Percentiles rank a stretch among this genome's conserved stretches.
These are phyloP conservation scores for Margaritispora aquatica DNA, from an alignment of 495 filamentous ascomycete species.

Conservation along the genomic window DNA sequence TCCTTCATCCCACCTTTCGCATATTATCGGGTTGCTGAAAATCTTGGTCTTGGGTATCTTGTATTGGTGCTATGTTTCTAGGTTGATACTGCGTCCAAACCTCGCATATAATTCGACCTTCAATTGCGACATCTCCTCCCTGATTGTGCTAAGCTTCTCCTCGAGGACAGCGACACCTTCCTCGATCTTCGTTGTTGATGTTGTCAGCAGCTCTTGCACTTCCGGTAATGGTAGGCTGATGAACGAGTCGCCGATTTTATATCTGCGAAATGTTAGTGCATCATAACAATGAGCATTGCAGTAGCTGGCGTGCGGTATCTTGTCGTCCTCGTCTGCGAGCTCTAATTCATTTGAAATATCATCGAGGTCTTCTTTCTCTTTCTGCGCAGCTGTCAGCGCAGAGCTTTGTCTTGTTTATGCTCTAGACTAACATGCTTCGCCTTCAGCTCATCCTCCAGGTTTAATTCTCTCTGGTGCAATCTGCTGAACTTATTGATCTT, in stretches of 20 bases:
- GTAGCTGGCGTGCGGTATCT: conserved; percentile 65
- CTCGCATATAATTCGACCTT: conserved; percentile 91
- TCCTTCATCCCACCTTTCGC: background rate
- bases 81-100: conserved; percentile 91
- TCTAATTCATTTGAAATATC: conserved; percentile 88
- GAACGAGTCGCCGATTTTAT: conserved; percentile 96
- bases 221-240: conserved; percentile 76
- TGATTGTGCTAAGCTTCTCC: conserved; percentile 61
- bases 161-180: conserved; percentile 69
- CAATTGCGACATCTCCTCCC: conserved; percentile 80
- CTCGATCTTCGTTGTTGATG: conserved; percentile 65
- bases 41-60: conserved; percentile 21
- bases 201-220: conserved; percentile 74
- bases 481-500: conserved; percentile 98
- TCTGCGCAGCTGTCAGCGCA: conserved; percentile 46
- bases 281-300: background rate
- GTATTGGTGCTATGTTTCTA: conserved; percentile 60
- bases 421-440: conserved; percentile 62
- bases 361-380: conserved; percentile 96
- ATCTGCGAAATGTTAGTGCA: conserved; percentile 45
- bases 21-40: background rate
- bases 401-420: background rate
- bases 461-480: conserved; percentile 77
- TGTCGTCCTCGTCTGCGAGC: conserved; percentile 90
- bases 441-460: conserved; percentile 76